Conservation (phyloP, 169 alveolate species). For the Eimeria sp. region DNA sequence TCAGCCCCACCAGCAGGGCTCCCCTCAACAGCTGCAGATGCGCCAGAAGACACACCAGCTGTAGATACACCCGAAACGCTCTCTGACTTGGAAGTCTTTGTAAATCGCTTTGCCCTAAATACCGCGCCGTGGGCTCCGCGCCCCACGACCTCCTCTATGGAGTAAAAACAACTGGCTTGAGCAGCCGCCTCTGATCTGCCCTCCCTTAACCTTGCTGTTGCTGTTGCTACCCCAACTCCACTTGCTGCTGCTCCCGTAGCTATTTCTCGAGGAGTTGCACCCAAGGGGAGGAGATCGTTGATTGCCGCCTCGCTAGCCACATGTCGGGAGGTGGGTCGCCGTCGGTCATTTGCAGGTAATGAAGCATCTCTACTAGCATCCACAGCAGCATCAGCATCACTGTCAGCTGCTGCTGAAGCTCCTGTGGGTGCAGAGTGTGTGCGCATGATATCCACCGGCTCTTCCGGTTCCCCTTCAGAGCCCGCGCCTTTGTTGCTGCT, state of each 20-base stretch:
- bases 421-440: not conserved
- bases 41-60: constrained; percentile 5
- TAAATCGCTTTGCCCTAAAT: constrained; percentile 58
- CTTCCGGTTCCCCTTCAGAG: not conserved
- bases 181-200: constrained; percentile 18
- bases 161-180: constrained; percentile 43
- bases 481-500: not conserved
- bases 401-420: constrained; percentile 2
- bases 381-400: not conserved
- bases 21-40: not conserved
- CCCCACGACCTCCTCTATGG: constrained; percentile 65
- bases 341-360: not conserved
- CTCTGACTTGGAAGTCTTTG: not conserved
- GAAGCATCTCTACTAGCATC: not conserved
- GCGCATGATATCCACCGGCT: not conserved
- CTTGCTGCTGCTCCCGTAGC: not conserved
- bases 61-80: constrained; percentile 30
- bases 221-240: constrained; percentile 33
- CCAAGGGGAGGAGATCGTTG: not conserved
- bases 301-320: not conserved
- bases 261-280: not conserved
- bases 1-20: not conserved
- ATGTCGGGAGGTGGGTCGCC: not conserved
- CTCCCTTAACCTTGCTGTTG: not conserved
- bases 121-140: constrained; percentile 81